A percentile compares a stretch with the other conserved stretches of the same genome.
Conservation (phyloP, 1,284 basidiomycete genomes). For the Ustilago sp. region DNA sequence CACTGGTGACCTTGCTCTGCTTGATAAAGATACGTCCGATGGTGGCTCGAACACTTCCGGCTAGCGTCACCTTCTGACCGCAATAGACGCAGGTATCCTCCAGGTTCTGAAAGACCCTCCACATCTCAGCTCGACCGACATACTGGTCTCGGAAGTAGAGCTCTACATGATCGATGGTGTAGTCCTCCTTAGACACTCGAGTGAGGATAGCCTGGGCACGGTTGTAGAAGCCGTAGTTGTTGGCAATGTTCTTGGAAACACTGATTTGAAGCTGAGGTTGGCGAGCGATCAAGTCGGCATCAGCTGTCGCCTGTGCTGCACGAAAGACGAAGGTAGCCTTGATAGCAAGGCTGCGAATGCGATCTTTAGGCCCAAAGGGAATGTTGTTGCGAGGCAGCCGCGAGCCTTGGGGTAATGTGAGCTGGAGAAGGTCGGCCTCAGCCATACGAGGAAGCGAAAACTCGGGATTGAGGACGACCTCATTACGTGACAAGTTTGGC, state of each 20-base stretch:
- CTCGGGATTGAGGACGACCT: slow-evolving; percentile 66
- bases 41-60: slow-evolving; percentile 65
- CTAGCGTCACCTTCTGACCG: slow-evolving; percentile 64
- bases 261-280: slow-evolving; percentile 64
- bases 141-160: slow-evolving; percentile 69
- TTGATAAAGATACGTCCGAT: slow-evolving; percentile 67
- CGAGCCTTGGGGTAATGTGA: slow-evolving; percentile 36
- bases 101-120: slow-evolving; percentile 62
- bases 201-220: slow-evolving; percentile 59
- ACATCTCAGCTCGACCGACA: slow-evolving; percentile 68
- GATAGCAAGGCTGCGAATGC: slow-evolving; percentile 21
- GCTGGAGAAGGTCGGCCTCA: slow-evolving; percentile 62
- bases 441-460: slow-evolving; percentile 54
- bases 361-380: slow-evolving; percentile 40
- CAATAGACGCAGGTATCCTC: slow-evolving; percentile 68
- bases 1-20: slow-evolving; percentile 74
- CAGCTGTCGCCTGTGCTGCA: slow-evolving; percentile 51
- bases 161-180: slow-evolving; percentile 67
- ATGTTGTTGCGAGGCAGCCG: slow-evolving; percentile 31
- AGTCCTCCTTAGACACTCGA: slow-evolving; percentile 51
- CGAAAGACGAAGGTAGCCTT: slow-evolving; percentile 61
- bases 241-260: slow-evolving; percentile 58
- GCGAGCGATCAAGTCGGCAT: slow-evolving; percentile 55
- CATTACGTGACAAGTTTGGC: slow-evolving; percentile 64
- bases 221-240: slow-evolving; percentile 60